phyloP scores from a whole-genome alignment of 129 eudicot species.

The Apium graveolens region DNA sequence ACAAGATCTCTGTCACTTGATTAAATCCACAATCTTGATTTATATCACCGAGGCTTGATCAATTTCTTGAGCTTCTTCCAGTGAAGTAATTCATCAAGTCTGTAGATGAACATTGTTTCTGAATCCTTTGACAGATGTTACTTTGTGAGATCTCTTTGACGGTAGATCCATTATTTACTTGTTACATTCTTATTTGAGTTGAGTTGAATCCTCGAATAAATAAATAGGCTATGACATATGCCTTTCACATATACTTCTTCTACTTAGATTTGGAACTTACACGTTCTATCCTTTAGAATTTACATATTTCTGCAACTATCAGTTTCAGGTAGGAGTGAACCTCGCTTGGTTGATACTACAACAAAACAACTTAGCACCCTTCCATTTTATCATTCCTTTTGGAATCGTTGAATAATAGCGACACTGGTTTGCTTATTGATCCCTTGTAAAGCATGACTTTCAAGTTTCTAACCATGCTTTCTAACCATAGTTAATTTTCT shows the following conservation, averaged over 20 bases:
- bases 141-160: too few species aligned
- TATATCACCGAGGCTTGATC: too few species aligned
- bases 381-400: constrained; percentile 92
- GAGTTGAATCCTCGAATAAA: too few species aligned
- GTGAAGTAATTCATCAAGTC: too few species aligned
- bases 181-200: too few species aligned
- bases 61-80: too few species aligned
- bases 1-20: too few species aligned
- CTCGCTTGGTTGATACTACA: constrained; percentile 83
- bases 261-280: not conserved
- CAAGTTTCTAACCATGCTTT: not conserved
- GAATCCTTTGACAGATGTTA: too few species aligned
- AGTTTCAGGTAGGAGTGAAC: constrained; percentile 75
- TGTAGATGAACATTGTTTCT: too few species aligned
- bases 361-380: constrained; percentile 67
- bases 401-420: constrained; percentile 90
- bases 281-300: not conserved
- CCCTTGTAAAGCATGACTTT: not conserved
- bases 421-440: constrained; percentile 48
- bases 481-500: not conserved
- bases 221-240: too few species aligned
- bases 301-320: not conserved
- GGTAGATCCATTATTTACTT: too few species aligned
- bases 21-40: too few species aligned
- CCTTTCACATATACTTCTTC: not conserved